A percentile compares a stretch with the other conserved stretches of the same genome.
phyloP scores from a whole-genome alignment of 768 basidiomycete species.

The Cantharellus anzutake region DNA sequence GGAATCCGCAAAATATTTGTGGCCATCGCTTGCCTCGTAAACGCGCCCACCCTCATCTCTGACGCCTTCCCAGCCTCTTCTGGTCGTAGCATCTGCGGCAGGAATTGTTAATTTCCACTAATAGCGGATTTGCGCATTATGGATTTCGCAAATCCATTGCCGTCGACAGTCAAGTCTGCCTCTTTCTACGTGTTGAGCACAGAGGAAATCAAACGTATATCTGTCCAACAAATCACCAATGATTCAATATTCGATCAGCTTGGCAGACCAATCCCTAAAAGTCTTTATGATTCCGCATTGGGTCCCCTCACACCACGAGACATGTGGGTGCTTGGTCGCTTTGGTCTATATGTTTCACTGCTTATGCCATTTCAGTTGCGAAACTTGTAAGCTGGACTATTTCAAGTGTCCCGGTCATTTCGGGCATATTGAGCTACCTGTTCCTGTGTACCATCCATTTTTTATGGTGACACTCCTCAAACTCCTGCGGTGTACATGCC shows the following conservation, averaged over 20 bases:
- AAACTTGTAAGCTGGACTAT: conserved; percentile 82
- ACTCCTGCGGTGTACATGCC: conserved; percentile 68
- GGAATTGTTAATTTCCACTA: too few species aligned
- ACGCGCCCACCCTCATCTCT: too few species aligned
- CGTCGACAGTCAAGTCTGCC: conserved; percentile 65
- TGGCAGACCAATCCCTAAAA: conserved; percentile 78
- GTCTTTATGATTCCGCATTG: conserved; percentile 87
- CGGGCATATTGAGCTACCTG: conserved; percentile 91
- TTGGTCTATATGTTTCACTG: neutral
- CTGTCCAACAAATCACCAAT: conserved; percentile 95
- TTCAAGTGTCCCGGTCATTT: conserved; percentile 96
- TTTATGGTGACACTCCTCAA: conserved; percentile 87
- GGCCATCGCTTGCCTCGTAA: too few species aligned
- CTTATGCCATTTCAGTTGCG: conserved; percentile 37
- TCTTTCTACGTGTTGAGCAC: conserved; percentile 87
- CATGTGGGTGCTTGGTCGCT: conserved; percentile 39
- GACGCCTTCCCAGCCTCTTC: too few species aligned
- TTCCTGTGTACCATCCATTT: conserved; percentile 89
- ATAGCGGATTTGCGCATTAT: conserved; percentile 20
- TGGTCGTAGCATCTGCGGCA: too few species aligned
- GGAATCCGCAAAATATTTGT: too few species aligned
- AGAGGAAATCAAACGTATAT: conserved; percentile 77
- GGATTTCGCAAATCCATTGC: conserved; percentile 82
- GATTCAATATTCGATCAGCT: conserved; percentile 84
- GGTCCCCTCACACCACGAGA: conserved; percentile 80